A percentile compares a stretch with the other conserved stretches of the same genome.
These are phyloP conservation scores for Cinnamomum chago DNA, from an alignment of 164 flowering plant genomes.

Conservation along the genomic window DNA sequence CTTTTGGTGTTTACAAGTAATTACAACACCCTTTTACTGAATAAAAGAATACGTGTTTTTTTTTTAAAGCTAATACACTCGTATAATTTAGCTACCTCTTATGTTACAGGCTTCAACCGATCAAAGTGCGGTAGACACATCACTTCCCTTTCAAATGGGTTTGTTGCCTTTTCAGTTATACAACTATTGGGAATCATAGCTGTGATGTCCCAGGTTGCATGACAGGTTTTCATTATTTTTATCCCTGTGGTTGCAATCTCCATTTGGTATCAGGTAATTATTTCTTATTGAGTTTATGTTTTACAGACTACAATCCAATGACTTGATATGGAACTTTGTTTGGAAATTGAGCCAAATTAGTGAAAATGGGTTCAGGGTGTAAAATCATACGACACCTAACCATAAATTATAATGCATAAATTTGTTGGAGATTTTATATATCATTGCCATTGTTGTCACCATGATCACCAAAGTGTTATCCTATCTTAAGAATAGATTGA, in stretches of 20 bases:
- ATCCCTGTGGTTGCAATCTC: slow-evolving; percentile 60
- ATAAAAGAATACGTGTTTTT: not conserved
- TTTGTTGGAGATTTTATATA: too few relatives aligned
- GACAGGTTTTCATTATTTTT: slow-evolving; percentile 84
- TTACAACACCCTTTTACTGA: not conserved
- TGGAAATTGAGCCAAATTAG: not conserved
- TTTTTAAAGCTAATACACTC: not conserved
- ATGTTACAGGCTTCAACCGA: slow-evolving; percentile 80
- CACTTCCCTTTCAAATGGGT: slow-evolving; percentile 40
- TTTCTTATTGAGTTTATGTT: not conserved
- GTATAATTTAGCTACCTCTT: not conserved
- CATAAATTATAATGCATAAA: too few relatives aligned
- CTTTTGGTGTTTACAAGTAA: not conserved
- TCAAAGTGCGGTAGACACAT: slow-evolving; percentile 74
- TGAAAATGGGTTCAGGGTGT: too few relatives aligned
- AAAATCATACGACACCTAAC: too few relatives aligned
- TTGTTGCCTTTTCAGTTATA: slow-evolving; percentile 49
- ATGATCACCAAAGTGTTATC: too few relatives aligned
- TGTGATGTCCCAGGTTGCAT: slow-evolving; percentile 90
- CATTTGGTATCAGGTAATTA: slow-evolving; percentile 78
- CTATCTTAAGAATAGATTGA: not conserved
- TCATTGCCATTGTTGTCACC: too few relatives aligned
- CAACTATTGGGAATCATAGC: slow-evolving; percentile 73
- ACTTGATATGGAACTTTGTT: not conserved
- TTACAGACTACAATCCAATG: not conserved